A percentile compares a stretch with the other conserved stretches of the same genome.
phyloP scores from a whole-genome alignment of 2,329 filamentous ascomycete genomes.

The Diaporthe citrichinensis region DNA sequence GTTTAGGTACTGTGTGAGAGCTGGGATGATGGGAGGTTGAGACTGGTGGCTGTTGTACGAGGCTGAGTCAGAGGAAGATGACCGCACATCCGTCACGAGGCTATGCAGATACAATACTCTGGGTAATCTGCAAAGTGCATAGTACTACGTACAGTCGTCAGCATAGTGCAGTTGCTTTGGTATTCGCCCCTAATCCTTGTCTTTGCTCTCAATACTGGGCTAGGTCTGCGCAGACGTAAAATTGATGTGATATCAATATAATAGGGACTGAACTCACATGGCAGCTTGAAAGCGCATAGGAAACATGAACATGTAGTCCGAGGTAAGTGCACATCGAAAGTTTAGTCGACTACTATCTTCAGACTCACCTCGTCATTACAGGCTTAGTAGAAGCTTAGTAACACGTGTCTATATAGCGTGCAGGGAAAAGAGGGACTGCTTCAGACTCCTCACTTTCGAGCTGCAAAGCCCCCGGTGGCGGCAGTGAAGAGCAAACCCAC shows the following conservation, averaged over 20 bases:
- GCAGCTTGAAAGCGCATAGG: neutral
- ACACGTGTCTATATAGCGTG: neutral
- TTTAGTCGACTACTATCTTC: neutral
- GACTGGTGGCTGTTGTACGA: neutral
- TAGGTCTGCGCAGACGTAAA: neutral
- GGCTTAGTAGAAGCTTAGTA: constrained; percentile 22
- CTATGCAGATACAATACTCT: neutral
- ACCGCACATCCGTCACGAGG: neutral
- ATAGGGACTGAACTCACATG: no score
- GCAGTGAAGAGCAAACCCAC: neutral
- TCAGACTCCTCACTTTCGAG: neutral
- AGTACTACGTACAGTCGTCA: neutral
- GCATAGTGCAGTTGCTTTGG: neutral
- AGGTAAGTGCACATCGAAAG: neutral
- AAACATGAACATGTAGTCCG: neutral
- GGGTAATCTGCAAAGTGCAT: neutral
- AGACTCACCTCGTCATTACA: neutral
- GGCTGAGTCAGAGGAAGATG: neutral
- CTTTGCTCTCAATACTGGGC: no score
- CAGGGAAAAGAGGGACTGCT: neutral
- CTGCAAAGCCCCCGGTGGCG: no score
- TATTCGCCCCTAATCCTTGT: neutral
- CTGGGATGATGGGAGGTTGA: neutral
- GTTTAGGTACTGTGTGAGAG: neutral
- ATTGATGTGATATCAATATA: no score